Evolutionary conservation across 2,329 filamentous ascomycete genomes (phyloP).

Genomic region (Microcera coccophila): DNA sequence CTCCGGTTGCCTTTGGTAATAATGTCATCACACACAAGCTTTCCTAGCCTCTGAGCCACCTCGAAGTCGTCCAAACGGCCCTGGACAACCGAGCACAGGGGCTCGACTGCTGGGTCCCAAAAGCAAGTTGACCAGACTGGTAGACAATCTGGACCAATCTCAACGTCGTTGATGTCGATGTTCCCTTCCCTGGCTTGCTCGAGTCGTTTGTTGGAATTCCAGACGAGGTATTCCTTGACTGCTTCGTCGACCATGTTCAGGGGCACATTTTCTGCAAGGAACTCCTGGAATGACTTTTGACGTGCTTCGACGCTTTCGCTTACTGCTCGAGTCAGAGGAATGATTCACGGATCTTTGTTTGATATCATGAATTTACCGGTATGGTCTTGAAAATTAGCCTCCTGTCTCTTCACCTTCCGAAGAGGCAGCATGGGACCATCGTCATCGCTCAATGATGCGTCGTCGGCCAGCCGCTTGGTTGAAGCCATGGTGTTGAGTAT

Average conservation of each 20-base stretch:
- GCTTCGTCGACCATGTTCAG: slow-evolving; percentile 19
- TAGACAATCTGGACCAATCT: slow-evolving; percentile 29
- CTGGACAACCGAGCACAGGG: slow-evolving; percentile 27
- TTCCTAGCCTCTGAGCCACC: slow-evolving; percentile 15
- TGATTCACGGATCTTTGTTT: too few species aligned
- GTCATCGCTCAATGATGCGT: neutral
- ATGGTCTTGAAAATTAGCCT: neutral
- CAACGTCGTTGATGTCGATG: slow-evolving; percentile 15
- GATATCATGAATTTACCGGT: too few species aligned
- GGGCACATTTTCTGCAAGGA: slow-evolving; percentile 16
- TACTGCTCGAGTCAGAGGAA: slow-evolving; percentile 1
- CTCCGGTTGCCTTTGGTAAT: slow-evolving; percentile 25
- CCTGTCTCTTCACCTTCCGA: neutral
- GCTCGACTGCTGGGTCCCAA: slow-evolving; percentile 24
- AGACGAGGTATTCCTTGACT: slow-evolving; percentile 20
- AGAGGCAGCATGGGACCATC: neutral
- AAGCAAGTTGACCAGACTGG: slow-evolving; percentile 24
- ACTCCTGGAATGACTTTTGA: slow-evolving; percentile 9
- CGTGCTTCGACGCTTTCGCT: slow-evolving; percentile 1
- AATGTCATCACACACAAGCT: slow-evolving; percentile 18
- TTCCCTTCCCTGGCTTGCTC: slow-evolving; percentile 17
- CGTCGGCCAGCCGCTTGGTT: neutral
- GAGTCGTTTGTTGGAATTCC: slow-evolving; percentile 21
- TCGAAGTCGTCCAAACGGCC: slow-evolving; percentile 16
- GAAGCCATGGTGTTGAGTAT: neutral